phyloP scores from a whole-genome alignment of 164 flowering plant species.

The Macadamia tetraphylla region DNA sequence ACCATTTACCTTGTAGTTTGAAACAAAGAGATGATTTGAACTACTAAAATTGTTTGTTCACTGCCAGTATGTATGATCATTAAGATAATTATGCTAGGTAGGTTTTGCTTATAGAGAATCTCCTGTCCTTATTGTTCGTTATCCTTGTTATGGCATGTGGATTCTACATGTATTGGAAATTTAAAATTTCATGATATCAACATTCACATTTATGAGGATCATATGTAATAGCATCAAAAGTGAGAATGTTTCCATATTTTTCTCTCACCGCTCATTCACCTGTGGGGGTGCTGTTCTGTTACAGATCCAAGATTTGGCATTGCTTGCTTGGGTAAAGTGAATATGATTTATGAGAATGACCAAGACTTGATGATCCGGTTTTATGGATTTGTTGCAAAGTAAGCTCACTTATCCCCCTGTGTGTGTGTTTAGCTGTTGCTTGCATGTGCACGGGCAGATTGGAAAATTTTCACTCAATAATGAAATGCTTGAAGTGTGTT shows the following conservation, averaged over 20 bases:
- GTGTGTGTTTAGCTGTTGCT: background rate
- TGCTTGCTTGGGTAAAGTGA: conserved; percentile 75
- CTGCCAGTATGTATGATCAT: too few species aligned
- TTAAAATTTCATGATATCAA: too few species aligned
- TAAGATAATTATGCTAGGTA: too few species aligned
- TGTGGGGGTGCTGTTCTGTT: background rate
- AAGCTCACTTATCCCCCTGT: conserved; percentile 15
- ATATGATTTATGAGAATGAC: conserved; percentile 66
- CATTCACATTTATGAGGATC: too few species aligned
- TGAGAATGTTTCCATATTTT: background rate
- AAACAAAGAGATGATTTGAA: too few species aligned
- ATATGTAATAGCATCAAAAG: too few species aligned
- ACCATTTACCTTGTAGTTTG: too few species aligned
- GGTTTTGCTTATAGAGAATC: too few species aligned
- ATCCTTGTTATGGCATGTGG: too few species aligned
- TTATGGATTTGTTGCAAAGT: conserved; percentile 74
- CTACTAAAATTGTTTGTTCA: too few species aligned
- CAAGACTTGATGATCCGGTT: conserved; percentile 74
- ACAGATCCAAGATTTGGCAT: conserved; percentile 89
- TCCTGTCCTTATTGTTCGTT: too few species aligned
- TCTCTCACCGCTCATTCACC: background rate
- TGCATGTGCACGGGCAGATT: background rate
- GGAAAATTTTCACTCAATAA: background rate
- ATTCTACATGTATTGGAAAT: too few species aligned
- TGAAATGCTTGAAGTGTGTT: background rate